phyloP scores from a whole-genome alignment of 2,329 filamentous ascomycete species.

The Sclerotinia sclerotiorum region DNA sequence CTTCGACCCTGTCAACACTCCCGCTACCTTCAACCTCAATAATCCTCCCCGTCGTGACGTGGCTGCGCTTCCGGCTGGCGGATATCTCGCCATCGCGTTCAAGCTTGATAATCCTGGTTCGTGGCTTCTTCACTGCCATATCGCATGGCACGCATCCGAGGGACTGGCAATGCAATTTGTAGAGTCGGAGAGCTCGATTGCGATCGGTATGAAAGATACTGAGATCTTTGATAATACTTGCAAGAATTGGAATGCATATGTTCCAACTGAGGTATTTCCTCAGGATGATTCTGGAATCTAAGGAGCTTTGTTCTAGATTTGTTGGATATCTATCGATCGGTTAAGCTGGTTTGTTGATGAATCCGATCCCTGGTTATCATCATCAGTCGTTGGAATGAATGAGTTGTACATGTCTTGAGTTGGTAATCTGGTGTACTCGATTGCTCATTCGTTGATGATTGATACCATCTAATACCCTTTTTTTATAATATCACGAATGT shows the following conservation, averaged over 20 bases:
- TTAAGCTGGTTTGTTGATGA: background rate
- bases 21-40: conserved; percentile 34
- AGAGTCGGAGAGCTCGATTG: conserved; percentile 38
- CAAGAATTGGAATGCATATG: conserved; percentile 31
- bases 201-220: conserved; percentile 27
- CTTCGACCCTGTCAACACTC: conserved; percentile 35
- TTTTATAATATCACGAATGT: background rate
- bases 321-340: background rate
- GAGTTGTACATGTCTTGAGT: background rate
- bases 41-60: conserved; percentile 56
- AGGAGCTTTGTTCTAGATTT: background rate
- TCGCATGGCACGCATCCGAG: conserved; percentile 54
- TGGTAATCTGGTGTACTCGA: background rate
- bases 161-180: conserved; percentile 56
- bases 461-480: background rate
- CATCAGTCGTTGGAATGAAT: background rate
- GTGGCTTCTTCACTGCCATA: conserved; percentile 43
- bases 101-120: conserved; percentile 40
- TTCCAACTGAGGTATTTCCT: conserved; percentile 21
- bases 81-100: conserved; percentile 39
- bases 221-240: conserved; percentile 31
- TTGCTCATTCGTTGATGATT: background rate
- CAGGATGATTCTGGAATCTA: conserved; percentile 39
- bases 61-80: conserved; percentile 46
- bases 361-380: too few species aligned